These are phyloP conservation scores for Epichloe elymi DNA, from an alignment of 2,329 filamentous ascomycete genomes.

Conservation along the genomic window DNA sequence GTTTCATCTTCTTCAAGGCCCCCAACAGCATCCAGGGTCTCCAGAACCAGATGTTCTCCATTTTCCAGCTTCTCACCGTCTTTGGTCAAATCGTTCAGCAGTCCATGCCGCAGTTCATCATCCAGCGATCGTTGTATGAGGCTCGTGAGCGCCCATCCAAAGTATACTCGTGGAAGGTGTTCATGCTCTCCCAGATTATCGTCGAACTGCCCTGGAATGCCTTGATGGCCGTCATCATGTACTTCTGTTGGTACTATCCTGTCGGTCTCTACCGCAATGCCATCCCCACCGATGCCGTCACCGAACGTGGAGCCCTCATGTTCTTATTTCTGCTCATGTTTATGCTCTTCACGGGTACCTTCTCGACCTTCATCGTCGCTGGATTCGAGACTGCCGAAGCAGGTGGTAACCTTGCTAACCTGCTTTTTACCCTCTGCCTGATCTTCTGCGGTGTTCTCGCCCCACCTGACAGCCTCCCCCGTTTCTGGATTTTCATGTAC, in stretches of 20 bases:
- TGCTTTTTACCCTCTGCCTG: conserved; percentile 59
- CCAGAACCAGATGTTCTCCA: conserved; percentile 75
- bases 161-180: conserved; percentile 74
- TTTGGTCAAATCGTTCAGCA: conserved; percentile 71
- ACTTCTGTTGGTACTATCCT: conserved; percentile 74
- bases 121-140: conserved; percentile 71
- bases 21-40: conserved; percentile 62
- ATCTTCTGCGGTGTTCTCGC: conserved; percentile 69
- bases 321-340: conserved; percentile 66
- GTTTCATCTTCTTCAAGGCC: conserved; percentile 65
- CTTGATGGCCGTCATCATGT: conserved; percentile 64
- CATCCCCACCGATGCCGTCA: conserved; percentile 41
- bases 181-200: conserved; percentile 70
- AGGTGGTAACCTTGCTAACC: conserved; percentile 61
- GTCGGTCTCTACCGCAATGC: conserved; percentile 66
- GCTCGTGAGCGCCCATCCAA: conserved; percentile 75
- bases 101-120: conserved; percentile 77
- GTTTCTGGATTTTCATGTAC: conserved; percentile 76
- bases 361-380: conserved; percentile 65
- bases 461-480: conserved; percentile 47
- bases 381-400: conserved; percentile 63
- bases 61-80: conserved; percentile 73
- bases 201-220: conserved; percentile 81
- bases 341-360: conserved; percentile 70
- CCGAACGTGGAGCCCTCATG: conserved; percentile 63